phyloP scores from a whole-genome alignment of 768 basidiomycete species.

The Chalciporus pseudorubinellus region DNA sequence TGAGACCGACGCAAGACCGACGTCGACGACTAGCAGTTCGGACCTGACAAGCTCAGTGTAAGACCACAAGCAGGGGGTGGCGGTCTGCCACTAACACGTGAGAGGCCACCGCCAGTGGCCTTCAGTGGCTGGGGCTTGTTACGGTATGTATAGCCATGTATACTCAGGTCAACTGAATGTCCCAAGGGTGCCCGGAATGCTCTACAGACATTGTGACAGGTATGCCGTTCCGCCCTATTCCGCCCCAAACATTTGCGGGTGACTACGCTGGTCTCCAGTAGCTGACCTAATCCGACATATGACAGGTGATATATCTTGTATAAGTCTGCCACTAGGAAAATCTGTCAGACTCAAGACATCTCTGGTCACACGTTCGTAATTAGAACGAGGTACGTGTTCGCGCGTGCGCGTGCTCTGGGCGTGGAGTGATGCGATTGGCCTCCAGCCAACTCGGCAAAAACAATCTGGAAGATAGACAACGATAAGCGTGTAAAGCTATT shows the following conservation, averaged over 20 bases:
- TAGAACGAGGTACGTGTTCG: conserved; percentile 7
- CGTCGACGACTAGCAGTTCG: too few species aligned
- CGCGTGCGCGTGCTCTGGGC: neutral
- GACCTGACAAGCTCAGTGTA: too few species aligned
- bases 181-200: too few species aligned
- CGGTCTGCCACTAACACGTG: too few species aligned
- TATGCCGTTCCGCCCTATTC: neutral
- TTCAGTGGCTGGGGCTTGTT: too few species aligned
- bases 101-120: too few species aligned
- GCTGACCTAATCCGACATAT: too few species aligned
- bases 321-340: neutral
- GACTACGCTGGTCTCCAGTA: too few species aligned
- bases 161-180: neutral
- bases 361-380: conserved; percentile 4
- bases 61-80: too few species aligned
- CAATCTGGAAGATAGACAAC: neutral
- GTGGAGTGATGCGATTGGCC: neutral
- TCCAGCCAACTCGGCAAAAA: neutral
- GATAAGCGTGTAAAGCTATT: neutral
- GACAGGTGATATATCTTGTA: too few species aligned
- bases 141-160: too few species aligned
- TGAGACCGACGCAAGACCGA: too few species aligned
- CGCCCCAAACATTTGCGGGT: neutral
- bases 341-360: neutral
- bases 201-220: neutral